phyloP scores from a whole-genome alignment of 2,329 filamentous ascomycete genomes.

The Aspergillus versicolor region DNA sequence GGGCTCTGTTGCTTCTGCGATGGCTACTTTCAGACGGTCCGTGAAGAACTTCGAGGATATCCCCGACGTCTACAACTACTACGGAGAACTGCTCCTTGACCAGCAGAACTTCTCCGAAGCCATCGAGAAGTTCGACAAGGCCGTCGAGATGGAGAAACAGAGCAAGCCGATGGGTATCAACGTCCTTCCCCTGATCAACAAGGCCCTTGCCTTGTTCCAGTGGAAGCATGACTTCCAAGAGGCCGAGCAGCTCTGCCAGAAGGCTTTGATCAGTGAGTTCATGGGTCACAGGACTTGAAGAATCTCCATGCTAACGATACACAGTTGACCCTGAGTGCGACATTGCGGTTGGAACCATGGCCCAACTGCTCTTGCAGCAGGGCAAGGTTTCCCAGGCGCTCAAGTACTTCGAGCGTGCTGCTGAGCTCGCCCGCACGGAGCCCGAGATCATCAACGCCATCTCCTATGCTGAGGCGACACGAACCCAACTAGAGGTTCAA shows the following conservation, averaged over 20 bases:
- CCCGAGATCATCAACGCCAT: constrained; percentile 95
- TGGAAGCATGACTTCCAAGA: constrained; percentile 97
- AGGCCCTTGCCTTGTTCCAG: constrained; percentile 93
- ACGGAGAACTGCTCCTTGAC: constrained; percentile 92
- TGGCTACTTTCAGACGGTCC: constrained; percentile 95
- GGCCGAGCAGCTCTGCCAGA: constrained; percentile 94
- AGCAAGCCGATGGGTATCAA: constrained; percentile 95
- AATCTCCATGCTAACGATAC: constrained; percentile 15
- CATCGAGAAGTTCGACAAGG: constrained; percentile 95
- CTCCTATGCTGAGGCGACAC: constrained; percentile 93
- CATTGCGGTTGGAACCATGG: constrained; percentile 98
- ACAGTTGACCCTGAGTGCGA: constrained; percentile 97
- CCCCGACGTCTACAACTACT: constrained; percentile 99
- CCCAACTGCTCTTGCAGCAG: constrained; percentile 93
- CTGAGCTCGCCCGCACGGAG: constrained; percentile 89
- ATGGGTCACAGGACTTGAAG: neutral
- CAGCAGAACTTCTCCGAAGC: constrained; percentile 94
- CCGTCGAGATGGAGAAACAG: constrained; percentile 98
- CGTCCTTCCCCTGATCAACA: constrained; percentile 96
- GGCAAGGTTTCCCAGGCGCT: constrained; percentile 94
- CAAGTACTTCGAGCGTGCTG: constrained; percentile 94
- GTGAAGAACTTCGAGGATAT: constrained; percentile 98
- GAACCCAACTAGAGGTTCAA: constrained; percentile 90
- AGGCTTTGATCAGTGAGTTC: constrained; percentile 87
- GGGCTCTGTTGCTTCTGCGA: constrained; percentile 94